Percentiles rank a stretch among this genome's conserved stretches.
These are phyloP conservation scores for Dendrobium huoshanense DNA, from an alignment of 106 monocot species.

Conservation along the genomic window DNA sequence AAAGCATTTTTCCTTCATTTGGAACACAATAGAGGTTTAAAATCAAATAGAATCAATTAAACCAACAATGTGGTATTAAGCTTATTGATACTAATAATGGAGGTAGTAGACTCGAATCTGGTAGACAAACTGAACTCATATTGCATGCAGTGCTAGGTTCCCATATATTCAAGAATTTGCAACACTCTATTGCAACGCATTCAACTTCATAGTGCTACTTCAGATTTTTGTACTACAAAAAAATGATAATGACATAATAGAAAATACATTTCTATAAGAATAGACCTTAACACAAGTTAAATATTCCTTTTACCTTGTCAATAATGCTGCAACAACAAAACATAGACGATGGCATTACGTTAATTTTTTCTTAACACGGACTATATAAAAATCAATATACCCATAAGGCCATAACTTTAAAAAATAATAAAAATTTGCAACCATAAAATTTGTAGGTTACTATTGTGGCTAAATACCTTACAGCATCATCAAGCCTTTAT, in stretches of 20 bases:
- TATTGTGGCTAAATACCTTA: slow-evolving; percentile 41
- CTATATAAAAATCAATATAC: not conserved
- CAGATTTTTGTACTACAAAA: not conserved
- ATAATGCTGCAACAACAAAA: not conserved
- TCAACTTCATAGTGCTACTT: not conserved
- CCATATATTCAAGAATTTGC: not conserved
- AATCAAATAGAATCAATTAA: not conserved
- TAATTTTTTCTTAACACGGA: not conserved
- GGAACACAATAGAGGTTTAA: not conserved
- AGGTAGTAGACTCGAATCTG: not conserved
- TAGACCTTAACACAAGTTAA: not conserved
- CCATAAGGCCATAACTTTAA: not conserved
- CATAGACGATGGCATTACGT: not conserved
- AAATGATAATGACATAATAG: not conserved
- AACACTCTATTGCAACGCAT: not conserved
- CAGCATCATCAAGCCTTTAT: slow-evolving; percentile 44
- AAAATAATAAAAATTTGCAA: not conserved
- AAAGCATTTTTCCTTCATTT: not conserved
- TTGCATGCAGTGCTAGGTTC: not conserved
- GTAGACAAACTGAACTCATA: not conserved
- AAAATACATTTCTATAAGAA: not conserved
- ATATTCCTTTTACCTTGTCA: not conserved
- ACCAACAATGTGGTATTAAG: not conserved
- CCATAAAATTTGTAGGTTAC: not conserved
- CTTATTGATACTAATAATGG: not conserved